A percentile compares a stretch with the other conserved stretches of the same genome.
phyloP scores from a whole-genome alignment of 306 rosid genomes.

The Spatholobus suberectus region DNA sequence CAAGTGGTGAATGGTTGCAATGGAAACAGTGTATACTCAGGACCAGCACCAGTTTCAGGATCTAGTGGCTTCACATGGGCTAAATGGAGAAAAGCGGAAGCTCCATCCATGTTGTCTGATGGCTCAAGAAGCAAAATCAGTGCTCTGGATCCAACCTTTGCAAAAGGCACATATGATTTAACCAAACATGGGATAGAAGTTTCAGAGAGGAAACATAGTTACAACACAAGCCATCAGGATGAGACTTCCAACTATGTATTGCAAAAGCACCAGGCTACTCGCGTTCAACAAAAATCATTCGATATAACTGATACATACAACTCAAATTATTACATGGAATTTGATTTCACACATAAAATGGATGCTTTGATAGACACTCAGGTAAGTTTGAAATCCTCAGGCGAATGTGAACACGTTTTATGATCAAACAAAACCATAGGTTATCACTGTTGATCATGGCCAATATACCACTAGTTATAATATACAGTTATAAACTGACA shows the following conservation, averaged over 20 bases:
- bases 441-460: background rate
- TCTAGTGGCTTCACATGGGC: slow-evolving; percentile 88
- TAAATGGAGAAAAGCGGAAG: slow-evolving; percentile 57
- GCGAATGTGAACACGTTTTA: background rate
- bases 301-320: slow-evolving; percentile 54
- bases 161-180: slow-evolving; percentile 54
- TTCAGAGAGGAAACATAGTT: slow-evolving; percentile 38
- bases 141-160: slow-evolving; percentile 81
- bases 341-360: slow-evolving; percentile 33
- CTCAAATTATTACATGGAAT: slow-evolving; percentile 44
- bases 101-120: slow-evolving; percentile 71
- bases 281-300: slow-evolving; percentile 47
- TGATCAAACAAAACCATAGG: slow-evolving; percentile 12
- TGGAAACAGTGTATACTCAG: slow-evolving; percentile 54
- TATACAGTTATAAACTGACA: background rate
- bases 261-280: slow-evolving; percentile 42
- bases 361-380: slow-evolving; percentile 35
- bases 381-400: slow-evolving; percentile 47
- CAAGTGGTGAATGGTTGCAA: slow-evolving; percentile 38
- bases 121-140: slow-evolving; percentile 84
- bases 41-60: slow-evolving; percentile 60
- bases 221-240: slow-evolving; percentile 18
- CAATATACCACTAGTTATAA: background rate
- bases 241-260: slow-evolving; percentile 31
- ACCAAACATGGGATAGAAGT: slow-evolving; percentile 45